Percentiles rank a stretch among this genome's conserved stretches.
Evolutionary conservation across 2,329 filamentous ascomycete species (phyloP).

Genomic region (Aspergillus fumigatiaffinis): DNA sequence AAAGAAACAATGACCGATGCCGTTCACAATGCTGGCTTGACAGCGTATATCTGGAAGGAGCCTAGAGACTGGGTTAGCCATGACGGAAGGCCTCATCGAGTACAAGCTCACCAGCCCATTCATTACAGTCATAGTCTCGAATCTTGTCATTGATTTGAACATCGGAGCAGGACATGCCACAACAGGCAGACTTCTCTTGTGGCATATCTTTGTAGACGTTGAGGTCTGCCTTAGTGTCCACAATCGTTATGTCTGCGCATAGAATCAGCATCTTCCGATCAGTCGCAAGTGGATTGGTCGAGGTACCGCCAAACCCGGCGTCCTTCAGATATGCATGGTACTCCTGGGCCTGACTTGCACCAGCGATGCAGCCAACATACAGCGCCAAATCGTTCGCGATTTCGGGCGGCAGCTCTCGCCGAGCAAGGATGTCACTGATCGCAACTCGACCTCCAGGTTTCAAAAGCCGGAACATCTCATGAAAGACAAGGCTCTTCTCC

Average conservation of each 20-base stretch:
- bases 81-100: background rate
- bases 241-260: conserved; percentile 40
- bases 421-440: conserved; percentile 57
- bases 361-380: conserved; percentile 59
- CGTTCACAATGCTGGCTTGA: conserved; percentile 33
- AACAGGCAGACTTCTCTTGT: conserved; percentile 5
- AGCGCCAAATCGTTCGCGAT: conserved; percentile 49
- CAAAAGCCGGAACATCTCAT: conserved; percentile 56
- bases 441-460: conserved; percentile 56
- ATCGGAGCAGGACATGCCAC: conserved; percentile 16
- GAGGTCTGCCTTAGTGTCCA: conserved; percentile 46
- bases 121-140: conserved; percentile 31
- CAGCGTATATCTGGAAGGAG: conserved; percentile 50
- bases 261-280: background rate
- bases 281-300: background rate
- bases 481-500: conserved; percentile 54
- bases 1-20: background rate
- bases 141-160: background rate
- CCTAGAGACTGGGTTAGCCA: conserved; percentile 22
- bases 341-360: conserved; percentile 50
- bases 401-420: conserved; percentile 46
- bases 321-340: conserved; percentile 51
- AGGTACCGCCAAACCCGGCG: conserved; percentile 50
- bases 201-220: conserved; percentile 43
- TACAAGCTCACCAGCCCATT: conserved; percentile 47